These are phyloP conservation scores for Elymus sibiricus DNA, from an alignment of 176 grass and related monocot genomes.

Conservation along the genomic window DNA sequence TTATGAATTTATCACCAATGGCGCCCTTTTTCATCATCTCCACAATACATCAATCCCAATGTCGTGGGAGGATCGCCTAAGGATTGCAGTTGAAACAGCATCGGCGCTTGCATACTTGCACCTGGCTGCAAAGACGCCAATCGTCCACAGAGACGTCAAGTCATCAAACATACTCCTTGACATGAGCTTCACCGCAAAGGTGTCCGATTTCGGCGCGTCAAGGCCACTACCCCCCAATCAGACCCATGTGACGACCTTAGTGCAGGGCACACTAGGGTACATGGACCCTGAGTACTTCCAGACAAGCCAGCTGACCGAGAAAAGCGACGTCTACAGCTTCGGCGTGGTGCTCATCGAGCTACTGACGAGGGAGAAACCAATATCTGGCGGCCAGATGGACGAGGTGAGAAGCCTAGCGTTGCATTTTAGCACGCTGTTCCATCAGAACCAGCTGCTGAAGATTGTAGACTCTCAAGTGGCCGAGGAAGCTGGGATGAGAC, in stretches of 20 bases:
- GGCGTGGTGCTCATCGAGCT: constrained; percentile 56
- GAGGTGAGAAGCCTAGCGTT: constrained; percentile 40
- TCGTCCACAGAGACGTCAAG: constrained; percentile 65
- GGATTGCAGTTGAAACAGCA: constrained; percentile 61
- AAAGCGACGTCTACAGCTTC: constrained; percentile 75
- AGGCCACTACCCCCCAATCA: constrained; percentile 44
- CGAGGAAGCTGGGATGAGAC: constrained; percentile 38
- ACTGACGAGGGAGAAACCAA: constrained; percentile 44
- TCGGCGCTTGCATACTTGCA: constrained; percentile 53
- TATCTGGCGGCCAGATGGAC: background rate
- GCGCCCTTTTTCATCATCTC: constrained; percentile 48
- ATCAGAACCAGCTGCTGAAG: constrained; percentile 29
- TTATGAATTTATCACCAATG: constrained; percentile 31
- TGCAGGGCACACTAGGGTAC: constrained; percentile 62
- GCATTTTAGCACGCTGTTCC: constrained; percentile 34
- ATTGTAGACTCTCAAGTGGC: constrained; percentile 37
- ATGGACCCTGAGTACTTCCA: constrained; percentile 68
- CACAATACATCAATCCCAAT: constrained; percentile 25
- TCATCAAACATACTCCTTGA: constrained; percentile 61
- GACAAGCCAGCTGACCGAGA: constrained; percentile 56
- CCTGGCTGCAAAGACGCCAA: constrained; percentile 29
- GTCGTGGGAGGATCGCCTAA: constrained; percentile 50
- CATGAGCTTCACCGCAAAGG: constrained; percentile 46
- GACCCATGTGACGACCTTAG: constrained; percentile 62
- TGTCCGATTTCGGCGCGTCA: constrained; percentile 67